Base-by-base conservation (phyloP, 2,329 filamentous ascomycete genomes). In the Ramularia collo-cygni region DNA sequence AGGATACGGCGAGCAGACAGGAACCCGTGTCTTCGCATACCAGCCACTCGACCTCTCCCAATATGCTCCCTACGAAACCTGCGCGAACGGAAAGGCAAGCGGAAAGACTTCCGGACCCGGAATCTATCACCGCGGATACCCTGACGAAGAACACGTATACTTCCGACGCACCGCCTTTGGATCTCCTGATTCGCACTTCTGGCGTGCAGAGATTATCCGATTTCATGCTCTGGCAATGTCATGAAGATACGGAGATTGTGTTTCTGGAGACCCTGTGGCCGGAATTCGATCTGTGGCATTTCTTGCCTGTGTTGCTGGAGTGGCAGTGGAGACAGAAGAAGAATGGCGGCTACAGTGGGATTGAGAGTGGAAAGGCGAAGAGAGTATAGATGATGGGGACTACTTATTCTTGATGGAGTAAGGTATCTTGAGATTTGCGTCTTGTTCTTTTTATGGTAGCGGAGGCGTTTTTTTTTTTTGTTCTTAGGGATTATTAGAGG, bases 201-300 rank as follows among this genome's bases (percentile, higher is more conserved):
- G 90, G 89, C 18, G 92, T 98, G 10, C 83, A 89, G 63, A 77
- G 92, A 35, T 70, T 98, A 43, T 95, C 88, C 59, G 92, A 98
- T 62, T 98, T 96, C 56, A 92, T 98, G 89, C 79, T 98, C 24
- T 98, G 92, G 92, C 92, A 98, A 65, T 92, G 86, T 55, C 89
- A 96, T 59, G 79, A 95, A 58, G 74, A 90, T 48, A 95, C 92
- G 0, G 84, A 94, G 44, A 83, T 98, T 49, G 86, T 93, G 44
- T 98, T 96, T 60, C 67, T 95, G 41, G 77, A 94, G 55, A 92
- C 86, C 50, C 71, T 95, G 47, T 98, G 92, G 92, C 92, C 92
- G 2, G 87, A 95, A 48, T 95, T 98, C 55, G 88, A 94, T 59
- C 72, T 98, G 4, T 90, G 88, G 80, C 77, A 89, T 43, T 95